These are phyloP conservation scores for Coffea eugenioides DNA, from an alignment of 257 asterid genomes.

Conservation along the genomic window DNA sequence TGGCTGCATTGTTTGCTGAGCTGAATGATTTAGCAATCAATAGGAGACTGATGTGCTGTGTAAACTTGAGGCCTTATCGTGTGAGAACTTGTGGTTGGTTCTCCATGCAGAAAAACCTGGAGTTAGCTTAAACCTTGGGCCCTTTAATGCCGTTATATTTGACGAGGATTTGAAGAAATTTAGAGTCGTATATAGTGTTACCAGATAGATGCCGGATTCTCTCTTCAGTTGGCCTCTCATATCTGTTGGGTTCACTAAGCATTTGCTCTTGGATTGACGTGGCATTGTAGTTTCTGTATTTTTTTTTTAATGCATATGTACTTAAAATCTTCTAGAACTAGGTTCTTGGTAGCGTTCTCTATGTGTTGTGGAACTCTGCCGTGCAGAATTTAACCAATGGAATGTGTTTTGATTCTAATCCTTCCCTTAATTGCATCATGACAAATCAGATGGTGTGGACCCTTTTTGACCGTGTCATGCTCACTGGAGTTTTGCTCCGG, in stretches of 20 bases:
- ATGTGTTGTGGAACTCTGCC: background rate
- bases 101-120: slow-evolving; percentile 5
- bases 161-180: slow-evolving; percentile 13
- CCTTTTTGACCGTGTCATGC: background rate
- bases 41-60: slow-evolving; percentile 4
- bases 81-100: slow-evolving; percentile 6
- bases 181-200: slow-evolving; percentile 11
- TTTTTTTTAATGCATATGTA: background rate
- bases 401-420: background rate
- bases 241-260: background rate
- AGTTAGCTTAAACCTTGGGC: background rate
- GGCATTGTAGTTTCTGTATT: slow-evolving; percentile 8
- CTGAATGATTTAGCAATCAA: slow-evolving; percentile 7
- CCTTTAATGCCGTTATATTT: slow-evolving; percentile 1
- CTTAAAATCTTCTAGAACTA: slow-evolving; percentile 3
- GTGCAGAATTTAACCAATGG: background rate
- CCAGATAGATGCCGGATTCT: slow-evolving; percentile 18
- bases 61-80: background rate
- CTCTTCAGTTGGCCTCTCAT: background rate
- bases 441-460: background rate
- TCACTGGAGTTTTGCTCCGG: background rate
- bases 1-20: background rate
- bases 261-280: slow-evolving; percentile 7
- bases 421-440: background rate
- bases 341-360: background rate